Evolutionary conservation across 768 basidiomycete species (phyloP), one percentile per base, ranked within the genome.

Genomic region (Trametes villosa): DNA sequence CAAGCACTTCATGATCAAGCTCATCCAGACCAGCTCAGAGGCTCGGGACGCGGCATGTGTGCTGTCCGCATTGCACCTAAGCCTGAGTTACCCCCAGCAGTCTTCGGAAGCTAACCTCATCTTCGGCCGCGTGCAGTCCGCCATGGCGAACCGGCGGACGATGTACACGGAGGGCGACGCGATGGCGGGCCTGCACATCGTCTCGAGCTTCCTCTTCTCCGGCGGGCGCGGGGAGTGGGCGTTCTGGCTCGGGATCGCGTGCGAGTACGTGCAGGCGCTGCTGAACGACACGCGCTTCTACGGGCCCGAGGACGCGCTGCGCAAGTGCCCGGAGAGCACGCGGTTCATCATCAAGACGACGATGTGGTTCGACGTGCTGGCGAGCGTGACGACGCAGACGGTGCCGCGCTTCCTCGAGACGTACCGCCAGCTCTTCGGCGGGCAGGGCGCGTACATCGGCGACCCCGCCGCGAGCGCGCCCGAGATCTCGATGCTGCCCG

Each of bases 331-430:
- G 22, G 80, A 78, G 78, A 84, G 77, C 75, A 80, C 77, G 71
- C 83, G 75, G 36, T 92, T 92, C 73, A 86, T 93, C 70, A 81
- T 92, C 75, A 91, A 91, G 73, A 88, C 91, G 27, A 85, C 89
- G 17, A 86, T 93, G 56, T 94, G 92, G 92, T 92, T 93, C 71
- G 92, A 94, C 70, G 89, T 93, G 34, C 80, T 93, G 52, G 91
- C 89, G 8, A 85, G 87, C 1, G 82, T 88, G 51, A 90, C 91
- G n/a, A 85, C 82, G n/a, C 77, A 80, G 62, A 66, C 79, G 63
- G 65, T 74, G 3, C 91, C 92, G 11, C 76, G 77, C 48, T 86
- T 92, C 71, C 73, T 88, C 38, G 31, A 67, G 3, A 77, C 80
- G 41, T 87, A 91, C 67, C 79, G 81, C 24, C 71, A 72, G 26